Conservation (phyloP, 2,329 filamentous ascomycete species). For the Falciphora oryzae region DNA sequence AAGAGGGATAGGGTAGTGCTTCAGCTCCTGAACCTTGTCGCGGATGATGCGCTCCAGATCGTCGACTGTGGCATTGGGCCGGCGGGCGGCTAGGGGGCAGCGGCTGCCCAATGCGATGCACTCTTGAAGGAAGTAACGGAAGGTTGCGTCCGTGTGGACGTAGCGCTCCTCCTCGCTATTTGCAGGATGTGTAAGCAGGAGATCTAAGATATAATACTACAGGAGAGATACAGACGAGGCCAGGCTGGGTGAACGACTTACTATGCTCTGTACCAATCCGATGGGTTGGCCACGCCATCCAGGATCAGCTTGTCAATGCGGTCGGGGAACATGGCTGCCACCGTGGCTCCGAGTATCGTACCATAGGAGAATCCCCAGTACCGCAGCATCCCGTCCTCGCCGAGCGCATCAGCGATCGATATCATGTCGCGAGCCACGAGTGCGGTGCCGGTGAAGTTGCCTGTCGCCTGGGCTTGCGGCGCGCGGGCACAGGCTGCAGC, state of each 20-base stretch:
- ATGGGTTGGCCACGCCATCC: constrained; percentile 10
- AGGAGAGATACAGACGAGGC: neutral
- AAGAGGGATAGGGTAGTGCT: constrained; percentile 18
- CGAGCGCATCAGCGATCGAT: constrained; percentile 35
- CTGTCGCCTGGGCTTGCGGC: constrained; percentile 22
- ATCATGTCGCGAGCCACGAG: constrained; percentile 40
- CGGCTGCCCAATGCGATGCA: constrained; percentile 20
- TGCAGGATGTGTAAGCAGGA: neutral
- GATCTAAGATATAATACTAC: neutral
- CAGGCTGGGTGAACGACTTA: neutral
- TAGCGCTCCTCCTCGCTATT: constrained; percentile 3
- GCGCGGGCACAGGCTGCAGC: constrained; percentile 17
- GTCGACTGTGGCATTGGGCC: constrained; percentile 18
- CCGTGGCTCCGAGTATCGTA: constrained; percentile 29
- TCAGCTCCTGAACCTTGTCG: constrained; percentile 19
- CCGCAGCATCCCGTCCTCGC: constrained; percentile 32
- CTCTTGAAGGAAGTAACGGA: constrained; percentile 20
- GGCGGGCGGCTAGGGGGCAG: constrained; percentile 20
- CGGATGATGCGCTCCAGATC: constrained; percentile 22
- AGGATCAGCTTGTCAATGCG: constrained; percentile 9
- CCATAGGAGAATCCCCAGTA: constrained; percentile 38
- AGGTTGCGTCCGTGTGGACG: constrained; percentile 18
- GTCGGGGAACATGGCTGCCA: constrained; percentile 33
- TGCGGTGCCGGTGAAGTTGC: constrained; percentile 33
- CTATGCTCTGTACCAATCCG: constrained; percentile 6